These are phyloP conservation scores for Curvularia spicifera DNA, from an alignment of 2,329 filamentous ascomycete species.

Conservation along the genomic window DNA sequence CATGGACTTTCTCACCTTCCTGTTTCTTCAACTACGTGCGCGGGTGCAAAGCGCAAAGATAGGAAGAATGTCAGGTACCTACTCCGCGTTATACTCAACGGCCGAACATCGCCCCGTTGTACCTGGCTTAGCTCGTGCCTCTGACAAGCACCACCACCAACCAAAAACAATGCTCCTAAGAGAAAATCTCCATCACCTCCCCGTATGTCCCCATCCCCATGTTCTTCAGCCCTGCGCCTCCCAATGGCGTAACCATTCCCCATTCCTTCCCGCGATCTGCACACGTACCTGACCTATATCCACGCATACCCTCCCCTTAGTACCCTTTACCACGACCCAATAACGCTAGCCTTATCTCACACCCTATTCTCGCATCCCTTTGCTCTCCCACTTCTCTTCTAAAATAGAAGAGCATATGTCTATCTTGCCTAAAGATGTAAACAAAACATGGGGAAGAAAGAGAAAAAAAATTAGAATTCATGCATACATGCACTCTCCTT, in stretches of 20 bases:
- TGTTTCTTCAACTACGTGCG: not conserved
- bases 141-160: too few species aligned
- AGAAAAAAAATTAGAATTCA: too few species aligned
- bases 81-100: not conserved
- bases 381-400: too few species aligned
- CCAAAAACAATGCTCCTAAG: not conserved
- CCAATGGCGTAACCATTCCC: not conserved
- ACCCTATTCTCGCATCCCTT: too few species aligned
- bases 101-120: not conserved
- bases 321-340: too few species aligned
- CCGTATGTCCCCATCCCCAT: not conserved
- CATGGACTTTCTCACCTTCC: not conserved
- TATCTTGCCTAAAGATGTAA: too few species aligned
- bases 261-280: not conserved
- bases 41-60: not conserved
- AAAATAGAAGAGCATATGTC: too few species aligned
- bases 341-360: too few species aligned
- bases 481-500: too few species aligned
- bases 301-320: not conserved
- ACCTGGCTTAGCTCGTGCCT: too few species aligned
- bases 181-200: not conserved
- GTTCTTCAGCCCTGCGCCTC: not conserved
- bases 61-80: not conserved
- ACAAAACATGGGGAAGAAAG: too few species aligned
- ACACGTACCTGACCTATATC: not conserved